phyloP scores from a whole-genome alignment of 2,329 filamentous ascomycete genomes.

The Tolypocladium capitatum region DNA sequence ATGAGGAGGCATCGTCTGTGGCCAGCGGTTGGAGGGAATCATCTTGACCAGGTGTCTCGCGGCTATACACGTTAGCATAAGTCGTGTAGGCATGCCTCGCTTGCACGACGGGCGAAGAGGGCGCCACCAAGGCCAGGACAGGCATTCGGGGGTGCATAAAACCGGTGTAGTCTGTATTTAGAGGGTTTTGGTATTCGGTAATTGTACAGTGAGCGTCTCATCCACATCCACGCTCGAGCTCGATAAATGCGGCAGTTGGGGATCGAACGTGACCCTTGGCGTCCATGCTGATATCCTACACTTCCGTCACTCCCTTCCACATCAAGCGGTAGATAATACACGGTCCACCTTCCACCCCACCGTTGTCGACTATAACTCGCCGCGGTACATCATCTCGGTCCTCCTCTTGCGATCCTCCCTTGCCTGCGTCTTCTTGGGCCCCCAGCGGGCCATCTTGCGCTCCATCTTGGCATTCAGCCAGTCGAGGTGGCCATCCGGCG shows the following conservation, averaged over 20 bases:
- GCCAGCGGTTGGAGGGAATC: slow-evolving; percentile 2
- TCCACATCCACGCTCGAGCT: background rate
- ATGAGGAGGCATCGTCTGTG: slow-evolving; percentile 11
- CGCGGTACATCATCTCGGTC: slow-evolving; percentile 36
- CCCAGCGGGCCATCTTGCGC: slow-evolving; percentile 41
- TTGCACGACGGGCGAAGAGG: background rate
- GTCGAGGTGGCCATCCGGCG: slow-evolving; percentile 32
- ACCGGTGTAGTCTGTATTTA: background rate
- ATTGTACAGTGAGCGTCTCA: slow-evolving; percentile 1
- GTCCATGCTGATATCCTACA: slow-evolving; percentile 2
- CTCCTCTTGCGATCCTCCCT: slow-evolving; percentile 42
- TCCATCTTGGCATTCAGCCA: slow-evolving; percentile 31
- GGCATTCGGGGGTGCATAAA: background rate
- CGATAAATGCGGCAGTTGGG: background rate
- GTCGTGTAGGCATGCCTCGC: background rate
- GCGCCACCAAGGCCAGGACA: background rate
- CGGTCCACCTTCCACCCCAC: background rate
- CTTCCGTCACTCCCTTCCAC: background rate
- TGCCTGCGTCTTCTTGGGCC: slow-evolving; percentile 39
- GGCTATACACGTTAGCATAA: background rate
- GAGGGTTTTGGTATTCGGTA: background rate
- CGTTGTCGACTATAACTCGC: slow-evolving; percentile 30
- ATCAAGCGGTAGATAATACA: background rate
- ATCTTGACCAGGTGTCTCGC: background rate
- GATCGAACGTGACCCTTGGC: background rate